Percentiles rank a stretch among this genome's conserved stretches.
These are phyloP conservation scores for Fusarium nodosum DNA, from an alignment of 2,329 filamentous ascomycete species.

Conservation along the genomic window DNA sequence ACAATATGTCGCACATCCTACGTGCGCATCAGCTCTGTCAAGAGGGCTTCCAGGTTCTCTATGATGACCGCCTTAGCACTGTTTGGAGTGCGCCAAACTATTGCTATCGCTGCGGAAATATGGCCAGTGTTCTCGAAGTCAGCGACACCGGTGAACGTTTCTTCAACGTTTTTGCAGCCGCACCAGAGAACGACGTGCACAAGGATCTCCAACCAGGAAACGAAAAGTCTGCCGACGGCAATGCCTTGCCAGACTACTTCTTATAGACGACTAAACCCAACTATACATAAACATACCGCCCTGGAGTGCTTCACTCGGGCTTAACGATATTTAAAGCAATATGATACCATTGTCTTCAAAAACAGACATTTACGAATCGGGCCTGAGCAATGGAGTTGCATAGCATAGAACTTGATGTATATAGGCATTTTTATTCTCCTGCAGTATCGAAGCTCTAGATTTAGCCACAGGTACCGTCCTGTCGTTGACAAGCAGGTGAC, in stretches of 20 bases:
- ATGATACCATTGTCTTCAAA: conserved; percentile 48
- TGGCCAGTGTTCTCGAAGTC: conserved; percentile 97
- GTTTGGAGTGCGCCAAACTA: conserved; percentile 99
- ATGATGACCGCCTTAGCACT: conserved; percentile 93
- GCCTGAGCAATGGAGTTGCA: conserved; percentile 39
- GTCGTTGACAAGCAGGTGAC: conserved; percentile 36
- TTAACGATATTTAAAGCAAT: conserved; percentile 42
- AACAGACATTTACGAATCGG: conserved; percentile 34
- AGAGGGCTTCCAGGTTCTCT: conserved; percentile 96
- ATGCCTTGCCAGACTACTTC: conserved; percentile 78
- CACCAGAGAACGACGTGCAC: conserved; percentile 93
- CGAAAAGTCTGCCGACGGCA: conserved; percentile 77
- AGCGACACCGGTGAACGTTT: conserved; percentile 92
- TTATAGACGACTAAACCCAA: conserved; percentile 61
- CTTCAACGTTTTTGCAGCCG: conserved; percentile 98
- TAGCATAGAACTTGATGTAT: conserved; percentile 49
- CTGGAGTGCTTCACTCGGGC: conserved; percentile 29
- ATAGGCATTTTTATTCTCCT: conserved; percentile 38
- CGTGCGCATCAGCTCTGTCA: conserved; percentile 99
- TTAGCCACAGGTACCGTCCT: conserved; percentile 31
- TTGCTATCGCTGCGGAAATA: conserved; percentile 95
- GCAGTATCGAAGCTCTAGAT: conserved; percentile 32
- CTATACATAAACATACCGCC: conserved; percentile 18
- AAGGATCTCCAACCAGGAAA: conserved; percentile 84
- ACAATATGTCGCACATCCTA: conserved; percentile 97